Evolutionary conservation across 1,284 basidiomycete genomes (phyloP), one percentile per base, ranked within the genome.

Genomic region (Tausonia pullulans): DNA sequence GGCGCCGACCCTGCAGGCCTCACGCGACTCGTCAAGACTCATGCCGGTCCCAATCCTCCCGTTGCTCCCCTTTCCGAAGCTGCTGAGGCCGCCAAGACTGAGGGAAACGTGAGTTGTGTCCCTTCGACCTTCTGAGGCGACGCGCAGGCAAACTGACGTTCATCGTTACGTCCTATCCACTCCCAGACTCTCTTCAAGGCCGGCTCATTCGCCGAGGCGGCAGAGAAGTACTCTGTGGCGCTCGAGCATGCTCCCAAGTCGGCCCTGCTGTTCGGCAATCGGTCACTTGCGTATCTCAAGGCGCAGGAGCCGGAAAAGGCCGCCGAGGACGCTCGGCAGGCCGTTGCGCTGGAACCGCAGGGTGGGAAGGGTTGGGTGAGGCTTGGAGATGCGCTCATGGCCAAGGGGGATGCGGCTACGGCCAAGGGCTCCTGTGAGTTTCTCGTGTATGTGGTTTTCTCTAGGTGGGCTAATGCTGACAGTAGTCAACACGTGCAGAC

Each of bases 41-140:
- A 71, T 56, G 69, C 68, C 1, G 69, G 69, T 2, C 70, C 70
- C 6, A 70, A 69, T 58, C 69, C 70, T 6, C 71, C 71, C 2
- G 54, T 71, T 11, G 62, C 67, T 13, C 70, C 70, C 0, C 55
- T 71, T 3, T 62, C 66, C 1, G 46, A 52, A 0, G 61, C 67
- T 52, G 71, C 69, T 0, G 69, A 71, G 39, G 51, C 56, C 3
- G 60, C 62, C 10, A 71, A 71, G 56, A 63, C 53, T 1, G 64
- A 60, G 2, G 71, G 69, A 0, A 71, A 71, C 48, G 66, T 50
- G 40, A 46, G 41, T 50, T 27, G 14, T 3, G 8, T 48, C 8
- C 40, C 10, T 41, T 44, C 44, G 39, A 8, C 10, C 8, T 4
- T 56, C 4, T 11, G 44, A 48, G 40, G 41, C 6, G 9, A 49